Conservation (phyloP, 75 land plant genomes). For the Isoetes taiwanensis region DNA sequence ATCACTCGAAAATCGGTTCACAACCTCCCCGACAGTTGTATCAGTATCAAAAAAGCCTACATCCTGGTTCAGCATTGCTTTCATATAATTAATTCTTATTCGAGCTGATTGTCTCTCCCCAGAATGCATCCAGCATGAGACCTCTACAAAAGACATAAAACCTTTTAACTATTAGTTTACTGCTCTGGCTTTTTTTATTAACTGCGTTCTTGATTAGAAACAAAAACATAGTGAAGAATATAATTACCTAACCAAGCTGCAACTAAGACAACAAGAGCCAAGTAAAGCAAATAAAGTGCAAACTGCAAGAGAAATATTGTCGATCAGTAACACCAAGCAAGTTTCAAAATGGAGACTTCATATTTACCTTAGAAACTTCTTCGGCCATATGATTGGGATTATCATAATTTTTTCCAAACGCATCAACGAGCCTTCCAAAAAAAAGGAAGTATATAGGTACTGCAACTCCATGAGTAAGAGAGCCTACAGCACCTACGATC, state of each 20-base stretch:
- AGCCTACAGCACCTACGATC: conserved; percentile 17
- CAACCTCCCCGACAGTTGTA: conserved; percentile 21
- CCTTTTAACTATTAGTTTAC: no score
- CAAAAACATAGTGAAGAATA: background rate
- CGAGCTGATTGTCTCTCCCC: conserved; percentile 50
- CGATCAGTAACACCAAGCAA: background rate
- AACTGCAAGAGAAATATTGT: conserved; percentile 14
- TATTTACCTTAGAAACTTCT: conserved; percentile 4
- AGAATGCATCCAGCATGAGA: conserved; percentile 51
- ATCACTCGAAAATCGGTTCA: conserved; percentile 30
- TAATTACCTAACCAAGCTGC: conserved; percentile 29
- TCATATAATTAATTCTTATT: conserved; percentile 36
- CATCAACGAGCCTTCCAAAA: conserved; percentile 27
- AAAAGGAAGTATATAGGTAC: conserved; percentile 24
- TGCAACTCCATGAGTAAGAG: conserved; percentile 19
- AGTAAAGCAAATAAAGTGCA: conserved; percentile 26
- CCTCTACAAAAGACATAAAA: conserved; percentile 19
- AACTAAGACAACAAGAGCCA: conserved; percentile 17
- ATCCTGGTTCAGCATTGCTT: conserved; percentile 52
- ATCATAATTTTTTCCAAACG: conserved; percentile 12
- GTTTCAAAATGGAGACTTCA: background rate
- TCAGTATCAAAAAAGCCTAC: conserved; percentile 43
- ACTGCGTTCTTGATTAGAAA: no score
- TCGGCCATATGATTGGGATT: conserved; percentile 1
- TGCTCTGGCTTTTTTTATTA: no score